Percentiles rank a stretch among this genome's conserved stretches.
phyloP scores from a whole-genome alignment of 305 asterid genomes.

The Fraxinus sp. region DNA sequence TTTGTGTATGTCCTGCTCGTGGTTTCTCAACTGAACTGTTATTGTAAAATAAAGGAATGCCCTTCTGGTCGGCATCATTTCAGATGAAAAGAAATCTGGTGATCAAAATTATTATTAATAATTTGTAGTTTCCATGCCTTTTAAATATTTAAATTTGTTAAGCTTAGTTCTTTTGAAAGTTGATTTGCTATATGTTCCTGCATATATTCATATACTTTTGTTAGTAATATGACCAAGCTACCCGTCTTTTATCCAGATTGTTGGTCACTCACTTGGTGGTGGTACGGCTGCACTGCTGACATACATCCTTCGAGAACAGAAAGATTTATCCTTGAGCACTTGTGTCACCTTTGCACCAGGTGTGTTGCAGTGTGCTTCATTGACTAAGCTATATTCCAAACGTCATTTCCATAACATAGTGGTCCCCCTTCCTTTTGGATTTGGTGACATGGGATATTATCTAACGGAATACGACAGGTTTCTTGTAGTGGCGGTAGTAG shows the following conservation, averaged over 20 bases:
- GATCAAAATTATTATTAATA: background rate
- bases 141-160: background rate
- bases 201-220: background rate
- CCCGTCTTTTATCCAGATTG: constrained; percentile 50
- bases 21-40: background rate
- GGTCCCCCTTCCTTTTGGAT: background rate
- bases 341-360: constrained; percentile 92
- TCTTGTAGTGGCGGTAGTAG: background rate
- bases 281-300: constrained; percentile 92
- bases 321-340: constrained; percentile 65
- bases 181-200: constrained; percentile 1
- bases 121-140: background rate
- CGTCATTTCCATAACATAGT: background rate
- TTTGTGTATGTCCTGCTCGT: background rate
- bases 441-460: background rate
- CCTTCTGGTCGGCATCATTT: background rate
- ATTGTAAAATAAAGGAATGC: background rate
- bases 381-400: background rate
- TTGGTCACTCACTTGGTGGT: constrained; percentile 96
- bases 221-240: constrained; percentile 4
- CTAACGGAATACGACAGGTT: background rate
- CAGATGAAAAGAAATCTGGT: background rate
- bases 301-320: constrained; percentile 80
- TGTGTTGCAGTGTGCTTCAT: constrained; percentile 23
- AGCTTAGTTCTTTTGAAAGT: constrained; percentile 6